A percentile compares a stretch with the other conserved stretches of the same genome.
Conservation (phyloP, 441 rosid genomes). For the Mallotus japonicus region DNA sequence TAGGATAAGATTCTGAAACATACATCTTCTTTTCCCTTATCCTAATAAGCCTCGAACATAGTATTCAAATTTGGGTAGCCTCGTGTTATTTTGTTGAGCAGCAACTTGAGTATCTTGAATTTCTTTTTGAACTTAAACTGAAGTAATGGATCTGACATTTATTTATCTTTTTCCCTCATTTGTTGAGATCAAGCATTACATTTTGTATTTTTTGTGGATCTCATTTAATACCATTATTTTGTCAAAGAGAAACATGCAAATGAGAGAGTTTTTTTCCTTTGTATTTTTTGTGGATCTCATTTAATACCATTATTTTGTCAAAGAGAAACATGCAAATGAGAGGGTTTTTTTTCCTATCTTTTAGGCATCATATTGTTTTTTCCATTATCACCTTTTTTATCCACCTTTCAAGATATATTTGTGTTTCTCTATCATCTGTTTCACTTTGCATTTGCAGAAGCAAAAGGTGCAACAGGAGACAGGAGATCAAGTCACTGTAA, state of each 20-base stretch:
- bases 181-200: not conserved
- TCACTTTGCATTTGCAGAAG: constrained; percentile 47
- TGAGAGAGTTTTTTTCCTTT: too few relatives aligned
- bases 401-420: not conserved
- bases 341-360: not conserved
- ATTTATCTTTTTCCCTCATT: too few relatives aligned
- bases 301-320: not conserved
- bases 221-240: not conserved
- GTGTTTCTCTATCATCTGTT: constrained; percentile 8
- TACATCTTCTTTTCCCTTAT: not conserved
- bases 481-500: constrained; percentile 32
- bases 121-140: too few relatives aligned
- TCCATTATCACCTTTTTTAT: too few relatives aligned
- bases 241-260: not conserved
- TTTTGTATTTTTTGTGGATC: not conserved
- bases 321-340: not conserved
- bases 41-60: not conserved
- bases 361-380: not conserved
- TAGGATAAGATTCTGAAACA: not conserved
- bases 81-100: not conserved
- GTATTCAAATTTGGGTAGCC: too few relatives aligned
- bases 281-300: not conserved
- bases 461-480: constrained; percentile 56
- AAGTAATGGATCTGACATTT: too few relatives aligned
- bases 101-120: too few relatives aligned